Base-by-base conservation (phyloP, 805 yeast species). In the Teunomyces gatunensis region DNA sequence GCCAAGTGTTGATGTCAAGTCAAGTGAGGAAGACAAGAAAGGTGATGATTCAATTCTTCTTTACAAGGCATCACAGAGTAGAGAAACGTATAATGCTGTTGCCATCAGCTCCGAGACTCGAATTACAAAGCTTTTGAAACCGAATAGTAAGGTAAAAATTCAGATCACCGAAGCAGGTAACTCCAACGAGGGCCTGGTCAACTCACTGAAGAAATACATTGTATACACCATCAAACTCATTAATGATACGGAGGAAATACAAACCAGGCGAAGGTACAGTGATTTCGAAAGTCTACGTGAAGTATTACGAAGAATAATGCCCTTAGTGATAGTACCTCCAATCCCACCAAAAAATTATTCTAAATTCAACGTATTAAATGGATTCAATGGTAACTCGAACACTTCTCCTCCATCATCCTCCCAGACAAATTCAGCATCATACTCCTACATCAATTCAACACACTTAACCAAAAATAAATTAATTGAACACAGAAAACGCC, bases 241-340 rank as follows among this genome's bases (percentile, higher is more conserved):
- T n/a, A 84, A 74, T 6, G 59, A 55, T 1, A 60, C 57, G 13
- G 70, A 74, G 18, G 71, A 80, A 36, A 61, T 80, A 28, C 71
- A 77, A 12, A 91, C 89, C 4, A 81, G 91, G 42, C 74, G 99
- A 57, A 59, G 74, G 46, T 94, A 94, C 63, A 86, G 96, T 29
- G 99, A 94, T 63, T 94, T 94, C 63, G 97, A 89, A 59, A 81
- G 87, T 43, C 74, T 94, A 39, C 74, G 97, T 51, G 84, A 81
- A 35, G 77, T 86, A 4, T 71, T 94, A 18, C 73, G 83, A 3
- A 82, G 85, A 55, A 68, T 88, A 33, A 85, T 86, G 53, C 97
- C 99, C 3, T 81, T 94, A 3, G 62, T 83, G 3, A 78, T 94
- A 3, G 81, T 94, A 4, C 99, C 99, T 5, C 97, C 98, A 1